Conservation (phyloP, 2,329 filamentous ascomycete genomes). For the Lachnellula occidentalis region DNA sequence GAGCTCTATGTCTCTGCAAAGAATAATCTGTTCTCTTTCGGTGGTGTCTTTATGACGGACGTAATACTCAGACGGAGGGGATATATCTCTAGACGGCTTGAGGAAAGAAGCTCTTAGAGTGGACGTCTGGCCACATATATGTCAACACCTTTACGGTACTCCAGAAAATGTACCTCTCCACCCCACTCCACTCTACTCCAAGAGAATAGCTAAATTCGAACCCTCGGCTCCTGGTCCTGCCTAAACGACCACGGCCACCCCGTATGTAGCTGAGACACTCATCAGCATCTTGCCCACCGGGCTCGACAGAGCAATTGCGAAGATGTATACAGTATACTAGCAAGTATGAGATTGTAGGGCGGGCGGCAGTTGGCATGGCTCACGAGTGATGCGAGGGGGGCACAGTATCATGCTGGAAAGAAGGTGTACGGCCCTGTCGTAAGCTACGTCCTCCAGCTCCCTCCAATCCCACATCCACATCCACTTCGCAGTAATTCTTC, state of each 20-base stretch:
- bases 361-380: conserved; percentile 57
- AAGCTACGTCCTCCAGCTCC: background rate
- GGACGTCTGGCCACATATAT: conserved; percentile 48
- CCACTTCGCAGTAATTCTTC: too few species aligned
- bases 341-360: conserved; percentile 43
- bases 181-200: too few species aligned
- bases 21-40: too few species aligned
- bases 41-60: too few species aligned
- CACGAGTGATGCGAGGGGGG: conserved; percentile 49
- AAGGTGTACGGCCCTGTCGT: conserved; percentile 38
- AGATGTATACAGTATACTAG: conserved; percentile 58
- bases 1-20: too few species aligned
- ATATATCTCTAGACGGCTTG: conserved; percentile 36
- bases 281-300: conserved; percentile 43
- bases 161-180: too few species aligned
- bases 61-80: too few species aligned
- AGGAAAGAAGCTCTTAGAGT: conserved; percentile 47
- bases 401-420: conserved; percentile 49
- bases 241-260: conserved; percentile 53
- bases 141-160: too few species aligned
- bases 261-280: conserved; percentile 49
- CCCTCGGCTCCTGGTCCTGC: conserved; percentile 27
- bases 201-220: too few species aligned
- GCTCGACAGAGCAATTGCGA: conserved; percentile 54
- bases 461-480: background rate